Evolutionary conservation across 768 basidiomycete species (phyloP), one percentile per base, ranked within the genome.

Genomic region (Kwoniella shandongensis): DNA sequence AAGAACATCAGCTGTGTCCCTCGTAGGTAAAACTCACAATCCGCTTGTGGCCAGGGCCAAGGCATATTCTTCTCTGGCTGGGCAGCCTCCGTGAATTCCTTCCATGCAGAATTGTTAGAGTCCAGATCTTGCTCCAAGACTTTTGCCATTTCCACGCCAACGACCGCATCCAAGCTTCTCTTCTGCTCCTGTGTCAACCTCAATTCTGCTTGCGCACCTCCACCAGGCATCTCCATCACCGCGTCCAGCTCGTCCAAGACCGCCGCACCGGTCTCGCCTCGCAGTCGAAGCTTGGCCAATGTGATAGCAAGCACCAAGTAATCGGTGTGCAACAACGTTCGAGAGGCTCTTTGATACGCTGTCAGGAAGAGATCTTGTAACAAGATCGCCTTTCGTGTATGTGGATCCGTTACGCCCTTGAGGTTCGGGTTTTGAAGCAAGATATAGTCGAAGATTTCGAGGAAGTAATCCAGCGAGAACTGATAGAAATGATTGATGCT

Each of bases 401-500:
- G 79, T 54, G 91, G 78, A 61, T 96, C 91, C 22, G 85, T 81
- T 55, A 93, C 81, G 57, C 83, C 84, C 75, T 83, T 86, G 61
- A 98, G 83, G 74, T 91, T 88, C 11, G 93, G 92, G 72, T 98
- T 97, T 67, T 88, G 86, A 64, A 88, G 87, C 7, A 98, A 83
- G 56, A 94, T 85, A 67, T 88, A 90, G 78, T 98, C 91, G 78
- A 99, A 99, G 71, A 97, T 94, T 74, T 96, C 94, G 57, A 98
- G 83, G 88, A 99, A 99, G 82, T 94, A 97, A 26, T 82, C 87
- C 44, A 99, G 82, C 1, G 96, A 98, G 81, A 99, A 99, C 76
- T 97, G 91, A 73, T 99, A 99, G 80, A 98, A 98, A 78, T 96
- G 94, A 72, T 94, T 91, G 79, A 97, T 84, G 51, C 88, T 82